phyloP scores from a whole-genome alignment of 2,329 filamentous ascomycete species.

The Colletotrichum sp. region DNA sequence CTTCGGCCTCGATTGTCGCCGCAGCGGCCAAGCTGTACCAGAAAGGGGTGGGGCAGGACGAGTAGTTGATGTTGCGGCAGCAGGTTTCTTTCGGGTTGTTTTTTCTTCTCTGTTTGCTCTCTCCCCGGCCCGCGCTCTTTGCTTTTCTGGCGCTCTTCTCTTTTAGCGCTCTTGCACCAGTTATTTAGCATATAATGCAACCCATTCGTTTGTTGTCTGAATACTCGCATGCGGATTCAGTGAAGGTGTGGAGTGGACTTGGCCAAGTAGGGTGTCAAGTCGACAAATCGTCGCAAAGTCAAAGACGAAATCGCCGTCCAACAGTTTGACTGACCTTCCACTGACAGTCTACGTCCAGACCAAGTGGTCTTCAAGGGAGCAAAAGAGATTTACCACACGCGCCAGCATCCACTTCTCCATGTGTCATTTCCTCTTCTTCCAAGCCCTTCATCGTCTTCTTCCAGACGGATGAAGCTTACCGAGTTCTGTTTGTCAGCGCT shows the following conservation, averaged over 20 bases:
- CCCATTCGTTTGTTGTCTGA: background rate
- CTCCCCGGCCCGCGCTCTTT: background rate
- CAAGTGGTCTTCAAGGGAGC: background rate
- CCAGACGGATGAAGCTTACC: background rate
- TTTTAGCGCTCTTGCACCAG: background rate
- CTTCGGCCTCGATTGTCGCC: background rate
- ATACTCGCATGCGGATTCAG: background rate
- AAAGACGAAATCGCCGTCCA: background rate
- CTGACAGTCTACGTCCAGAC: background rate
- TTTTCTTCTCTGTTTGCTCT: background rate
- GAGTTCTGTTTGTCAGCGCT: background rate
- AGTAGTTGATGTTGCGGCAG: background rate
- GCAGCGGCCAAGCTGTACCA: background rate
- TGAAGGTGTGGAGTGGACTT: background rate
- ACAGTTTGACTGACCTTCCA: background rate
- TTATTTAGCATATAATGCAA: background rate
- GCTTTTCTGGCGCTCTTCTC: background rate
- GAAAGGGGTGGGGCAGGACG: background rate
- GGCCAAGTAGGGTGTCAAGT: background rate
- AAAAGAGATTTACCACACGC: background rate
- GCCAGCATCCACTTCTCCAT: background rate
- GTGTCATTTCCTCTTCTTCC: background rate
- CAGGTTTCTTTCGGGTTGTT: background rate
- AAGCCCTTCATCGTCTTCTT: background rate
- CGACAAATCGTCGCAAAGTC: background rate